phyloP scores from a whole-genome alignment of 2,329 filamentous ascomycete genomes.

The Uncinocarpus reesii region DNA sequence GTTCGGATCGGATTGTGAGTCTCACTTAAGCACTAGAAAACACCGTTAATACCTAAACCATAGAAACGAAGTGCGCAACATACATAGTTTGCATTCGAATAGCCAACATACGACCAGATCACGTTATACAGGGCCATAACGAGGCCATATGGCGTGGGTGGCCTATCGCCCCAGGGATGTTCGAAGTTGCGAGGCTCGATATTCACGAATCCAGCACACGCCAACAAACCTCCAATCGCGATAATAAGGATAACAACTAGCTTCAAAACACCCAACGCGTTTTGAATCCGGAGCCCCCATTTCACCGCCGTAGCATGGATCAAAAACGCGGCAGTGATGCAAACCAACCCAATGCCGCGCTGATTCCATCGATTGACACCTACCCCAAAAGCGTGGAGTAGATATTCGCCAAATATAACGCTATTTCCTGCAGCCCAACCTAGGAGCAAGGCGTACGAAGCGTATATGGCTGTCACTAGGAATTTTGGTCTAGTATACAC shows the following conservation, averaged over 20 bases:
- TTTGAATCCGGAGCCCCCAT: conserved; percentile 41
- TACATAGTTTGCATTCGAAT: conserved; percentile 53
- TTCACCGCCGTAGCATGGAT: conserved; percentile 41
- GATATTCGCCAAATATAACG: conserved; percentile 44
- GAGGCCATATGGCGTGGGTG: conserved; percentile 37
- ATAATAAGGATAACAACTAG: conserved; percentile 42
- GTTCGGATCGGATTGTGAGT: conserved; percentile 49
- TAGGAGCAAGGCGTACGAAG: conserved; percentile 42
- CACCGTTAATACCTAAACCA: conserved; percentile 16
- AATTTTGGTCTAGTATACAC: conserved; percentile 44
- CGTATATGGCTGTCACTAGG: conserved; percentile 46
- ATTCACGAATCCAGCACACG: conserved; percentile 31
- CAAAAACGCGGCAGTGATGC: conserved; percentile 40
- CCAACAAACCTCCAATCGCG: conserved; percentile 36
- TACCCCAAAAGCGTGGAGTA: conserved; percentile 38
- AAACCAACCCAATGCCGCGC: conserved; percentile 39
- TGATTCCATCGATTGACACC: conserved; percentile 42
- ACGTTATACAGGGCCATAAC: conserved; percentile 53
- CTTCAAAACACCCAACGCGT: conserved; percentile 42
- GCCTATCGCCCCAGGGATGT: conserved; percentile 32
- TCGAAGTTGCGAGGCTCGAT: conserved; percentile 29
- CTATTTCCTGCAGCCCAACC: conserved; percentile 46
- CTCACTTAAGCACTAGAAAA: conserved; percentile 40
- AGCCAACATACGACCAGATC: conserved; percentile 52
- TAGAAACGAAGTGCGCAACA: conserved; percentile 18